These are phyloP conservation scores for Parasitella parasitica DNA, from an alignment of 371 early-diverging fungal species.

Conservation along the genomic window DNA sequence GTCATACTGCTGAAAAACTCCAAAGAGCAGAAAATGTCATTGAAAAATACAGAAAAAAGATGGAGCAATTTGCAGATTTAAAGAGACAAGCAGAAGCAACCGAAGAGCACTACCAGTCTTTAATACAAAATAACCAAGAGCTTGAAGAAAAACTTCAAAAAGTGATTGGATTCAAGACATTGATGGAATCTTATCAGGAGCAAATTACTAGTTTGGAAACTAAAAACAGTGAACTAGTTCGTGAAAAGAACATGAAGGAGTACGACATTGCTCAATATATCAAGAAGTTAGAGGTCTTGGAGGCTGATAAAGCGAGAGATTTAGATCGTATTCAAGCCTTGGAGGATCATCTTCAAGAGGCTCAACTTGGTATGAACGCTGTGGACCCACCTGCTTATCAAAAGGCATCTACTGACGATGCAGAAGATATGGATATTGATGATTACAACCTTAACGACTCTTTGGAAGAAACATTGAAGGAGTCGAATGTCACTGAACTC, in stretches of 20 bases:
- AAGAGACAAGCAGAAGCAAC: constrained; percentile 76
- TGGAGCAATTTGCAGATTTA: constrained; percentile 84
- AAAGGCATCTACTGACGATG: background rate
- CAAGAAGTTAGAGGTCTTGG: constrained; percentile 64
- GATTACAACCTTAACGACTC: constrained; percentile 36
- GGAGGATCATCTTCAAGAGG: constrained; percentile 81
- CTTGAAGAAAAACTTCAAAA: constrained; percentile 89
- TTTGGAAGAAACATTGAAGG: constrained; percentile 51
- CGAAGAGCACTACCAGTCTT: constrained; percentile 77
- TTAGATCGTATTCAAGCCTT: constrained; percentile 73
- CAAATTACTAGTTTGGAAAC: constrained; percentile 75
- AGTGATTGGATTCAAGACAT: constrained; percentile 71
- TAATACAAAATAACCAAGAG: constrained; percentile 65
- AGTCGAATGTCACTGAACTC: constrained; percentile 54
- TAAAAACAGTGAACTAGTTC: constrained; percentile 63
- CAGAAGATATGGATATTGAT: constrained; percentile 44
- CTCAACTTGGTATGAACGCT: constrained; percentile 63
- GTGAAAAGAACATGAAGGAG: constrained; percentile 73
- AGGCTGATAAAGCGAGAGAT: constrained; percentile 66
- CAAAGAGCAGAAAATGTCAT: constrained; percentile 90
- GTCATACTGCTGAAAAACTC: constrained; percentile 84
- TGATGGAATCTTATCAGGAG: constrained; percentile 87
- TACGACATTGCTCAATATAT: constrained; percentile 67
- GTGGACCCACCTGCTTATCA: constrained; percentile 6
- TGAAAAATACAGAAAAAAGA: constrained; percentile 93